Evolutionary conservation across 2,329 filamentous ascomycete species (phyloP).

Genomic region (Tolypocladium paradoxum): DNA sequence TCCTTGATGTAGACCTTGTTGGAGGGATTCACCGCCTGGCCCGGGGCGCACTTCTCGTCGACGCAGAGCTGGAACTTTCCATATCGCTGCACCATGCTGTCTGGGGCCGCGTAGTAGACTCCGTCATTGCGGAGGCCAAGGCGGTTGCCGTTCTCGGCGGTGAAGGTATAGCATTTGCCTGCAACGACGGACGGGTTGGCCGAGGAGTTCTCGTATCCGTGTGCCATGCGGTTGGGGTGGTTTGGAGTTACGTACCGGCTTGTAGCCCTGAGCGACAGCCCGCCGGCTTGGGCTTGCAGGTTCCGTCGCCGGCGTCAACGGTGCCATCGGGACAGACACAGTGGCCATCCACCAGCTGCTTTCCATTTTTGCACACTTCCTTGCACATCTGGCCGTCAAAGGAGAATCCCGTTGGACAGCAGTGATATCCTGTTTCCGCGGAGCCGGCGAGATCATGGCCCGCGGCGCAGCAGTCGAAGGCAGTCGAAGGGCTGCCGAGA

Average conservation of each 20-base stretch:
- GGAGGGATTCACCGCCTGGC: conserved; percentile 4
- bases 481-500: conserved; percentile 6
- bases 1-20: conserved; percentile 6
- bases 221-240: neutral
- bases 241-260: neutral
- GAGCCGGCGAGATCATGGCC: conserved; percentile 8
- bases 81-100: conserved; percentile 7
- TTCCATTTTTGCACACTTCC: conserved; percentile 6
- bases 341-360: conserved; percentile 6
- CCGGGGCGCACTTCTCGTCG: conserved; percentile 6
- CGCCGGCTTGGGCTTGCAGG: conserved; percentile 1
- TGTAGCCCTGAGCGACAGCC: conserved; percentile 1
- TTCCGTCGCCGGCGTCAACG: conserved; percentile 3
- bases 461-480: conserved; percentile 9
- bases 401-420: conserved; percentile 6
- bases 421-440: conserved; percentile 5
- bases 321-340: conserved; percentile 6
- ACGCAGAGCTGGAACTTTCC: conserved; percentile 10
- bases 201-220: too few species aligned
- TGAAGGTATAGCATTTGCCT: conserved; percentile 10
- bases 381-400: conserved; percentile 8
- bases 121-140: conserved; percentile 5
- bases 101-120: conserved; percentile 5
- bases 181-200: neutral
- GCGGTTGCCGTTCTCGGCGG: conserved; percentile 5